Evolutionary conservation across 2,329 filamentous ascomycete species (phyloP).

Genomic region (Aspergillus udagawae): DNA sequence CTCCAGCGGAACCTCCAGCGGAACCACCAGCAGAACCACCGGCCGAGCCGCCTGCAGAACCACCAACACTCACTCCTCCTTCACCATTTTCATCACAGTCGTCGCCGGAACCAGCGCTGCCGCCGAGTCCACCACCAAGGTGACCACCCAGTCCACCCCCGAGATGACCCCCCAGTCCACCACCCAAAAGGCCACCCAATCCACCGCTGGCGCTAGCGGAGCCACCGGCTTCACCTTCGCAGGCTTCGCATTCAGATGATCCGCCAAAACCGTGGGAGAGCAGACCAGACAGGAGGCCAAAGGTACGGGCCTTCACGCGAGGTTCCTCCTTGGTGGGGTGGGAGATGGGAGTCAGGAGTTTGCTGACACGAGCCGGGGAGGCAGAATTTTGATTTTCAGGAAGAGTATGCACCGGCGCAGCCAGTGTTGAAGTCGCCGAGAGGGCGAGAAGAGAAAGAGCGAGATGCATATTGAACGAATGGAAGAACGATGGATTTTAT

Average conservation of each 20-base stretch:
- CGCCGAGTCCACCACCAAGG: background rate
- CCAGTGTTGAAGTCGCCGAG: background rate
- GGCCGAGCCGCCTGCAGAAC: no score
- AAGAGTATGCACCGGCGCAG: background rate
- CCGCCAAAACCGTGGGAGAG: background rate
- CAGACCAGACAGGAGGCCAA: background rate
- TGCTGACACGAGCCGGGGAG: background rate
- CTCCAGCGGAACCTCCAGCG: fast-evolving
- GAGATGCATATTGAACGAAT: background rate
- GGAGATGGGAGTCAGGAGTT: background rate
- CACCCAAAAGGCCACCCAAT: background rate
- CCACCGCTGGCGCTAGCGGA: background rate
- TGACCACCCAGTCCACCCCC: background rate
- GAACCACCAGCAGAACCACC: no score
- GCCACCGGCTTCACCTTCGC: background rate
- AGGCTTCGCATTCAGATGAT: background rate
- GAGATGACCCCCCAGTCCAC: background rate
- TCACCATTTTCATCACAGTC: background rate
- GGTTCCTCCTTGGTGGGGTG: background rate
- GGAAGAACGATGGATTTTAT: background rate
- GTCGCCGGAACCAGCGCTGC: background rate
- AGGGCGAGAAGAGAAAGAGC: background rate
- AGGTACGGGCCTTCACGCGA: background rate
- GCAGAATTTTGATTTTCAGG: background rate
- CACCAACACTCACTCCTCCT: background rate